Evolutionary conservation across 768 basidiomycete genomes (phyloP).

Genomic region (Lactarius sp.): DNA sequence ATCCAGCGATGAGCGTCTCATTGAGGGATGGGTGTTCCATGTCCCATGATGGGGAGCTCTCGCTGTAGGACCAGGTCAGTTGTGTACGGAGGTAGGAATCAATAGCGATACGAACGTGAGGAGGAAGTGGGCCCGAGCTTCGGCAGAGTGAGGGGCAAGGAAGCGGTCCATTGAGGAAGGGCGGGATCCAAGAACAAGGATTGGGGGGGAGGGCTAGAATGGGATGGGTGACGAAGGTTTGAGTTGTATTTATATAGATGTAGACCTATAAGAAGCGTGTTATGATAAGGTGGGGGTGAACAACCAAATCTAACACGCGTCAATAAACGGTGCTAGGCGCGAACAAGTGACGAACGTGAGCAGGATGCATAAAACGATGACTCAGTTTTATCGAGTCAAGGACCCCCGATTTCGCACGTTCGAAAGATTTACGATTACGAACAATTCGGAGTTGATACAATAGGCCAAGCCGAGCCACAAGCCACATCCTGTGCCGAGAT

Average conservation of each 20-base stretch:
- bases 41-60: constrained; percentile 67
- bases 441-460: not conserved
- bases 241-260: constrained; percentile 11
- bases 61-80: constrained; percentile 38
- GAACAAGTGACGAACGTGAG: constrained; percentile 23
- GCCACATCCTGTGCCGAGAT: not conserved
- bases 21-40: constrained; percentile 62
- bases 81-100: not conserved
- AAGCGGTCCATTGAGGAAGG: constrained; percentile 55
- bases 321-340: constrained; percentile 7
- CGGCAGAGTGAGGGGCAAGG: constrained; percentile 66
- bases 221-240: not conserved
- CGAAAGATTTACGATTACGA: constrained; percentile 15
- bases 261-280: not conserved
- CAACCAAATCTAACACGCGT: not conserved
- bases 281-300: not conserved
- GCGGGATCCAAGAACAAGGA: not conserved
- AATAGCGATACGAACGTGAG: constrained; percentile 47
- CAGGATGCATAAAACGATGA: not conserved
- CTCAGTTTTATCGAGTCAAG: constrained; percentile 13
- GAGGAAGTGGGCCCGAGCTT: constrained; percentile 65
- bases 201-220: not conserved
- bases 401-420: constrained; percentile 24
- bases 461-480: constrained; percentile 4
- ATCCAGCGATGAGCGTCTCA: constrained; percentile 70